phyloP scores from a whole-genome alignment of 495 filamentous ascomycete species.

The Penicillium subrubescens region DNA sequence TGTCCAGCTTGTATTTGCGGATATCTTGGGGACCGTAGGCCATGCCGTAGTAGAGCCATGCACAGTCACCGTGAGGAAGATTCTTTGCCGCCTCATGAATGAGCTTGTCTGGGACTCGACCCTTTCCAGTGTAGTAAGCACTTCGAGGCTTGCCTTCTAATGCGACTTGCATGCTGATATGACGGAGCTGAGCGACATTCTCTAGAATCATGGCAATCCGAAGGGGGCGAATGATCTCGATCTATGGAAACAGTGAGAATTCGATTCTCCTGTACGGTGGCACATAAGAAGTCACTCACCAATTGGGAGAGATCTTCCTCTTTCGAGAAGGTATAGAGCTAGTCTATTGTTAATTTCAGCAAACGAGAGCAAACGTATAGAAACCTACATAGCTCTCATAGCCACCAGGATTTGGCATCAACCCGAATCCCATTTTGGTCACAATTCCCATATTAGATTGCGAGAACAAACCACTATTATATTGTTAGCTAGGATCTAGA shows the following conservation, averaged over 20 bases:
- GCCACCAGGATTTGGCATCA: neutral
- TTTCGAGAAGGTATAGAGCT: neutral
- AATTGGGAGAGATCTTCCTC: neutral
- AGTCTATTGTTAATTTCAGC: neutral
- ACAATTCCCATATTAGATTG: neutral
- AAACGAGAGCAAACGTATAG: neutral
- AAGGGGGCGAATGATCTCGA: neutral
- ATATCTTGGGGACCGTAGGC: neutral
- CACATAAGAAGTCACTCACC: neutral
- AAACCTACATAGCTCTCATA: neutral
- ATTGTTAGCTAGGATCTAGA: neutral
- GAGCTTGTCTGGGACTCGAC: neutral
- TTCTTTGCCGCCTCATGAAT: neutral
- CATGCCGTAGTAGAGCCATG: neutral
- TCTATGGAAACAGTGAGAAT: neutral
- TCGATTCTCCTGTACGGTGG: neutral
- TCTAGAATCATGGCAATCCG: neutral
- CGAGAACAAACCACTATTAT: neutral
- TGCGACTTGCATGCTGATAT: neutral
- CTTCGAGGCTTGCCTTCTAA: neutral
- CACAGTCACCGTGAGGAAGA: neutral
- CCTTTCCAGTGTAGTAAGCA: neutral
- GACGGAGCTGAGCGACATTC: neutral
- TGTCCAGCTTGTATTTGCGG: neutral
- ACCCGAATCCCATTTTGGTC: neutral